Evolutionary conservation across 2,329 filamentous ascomycete genomes (phyloP).

Genomic region (Curvularia spicifera): DNA sequence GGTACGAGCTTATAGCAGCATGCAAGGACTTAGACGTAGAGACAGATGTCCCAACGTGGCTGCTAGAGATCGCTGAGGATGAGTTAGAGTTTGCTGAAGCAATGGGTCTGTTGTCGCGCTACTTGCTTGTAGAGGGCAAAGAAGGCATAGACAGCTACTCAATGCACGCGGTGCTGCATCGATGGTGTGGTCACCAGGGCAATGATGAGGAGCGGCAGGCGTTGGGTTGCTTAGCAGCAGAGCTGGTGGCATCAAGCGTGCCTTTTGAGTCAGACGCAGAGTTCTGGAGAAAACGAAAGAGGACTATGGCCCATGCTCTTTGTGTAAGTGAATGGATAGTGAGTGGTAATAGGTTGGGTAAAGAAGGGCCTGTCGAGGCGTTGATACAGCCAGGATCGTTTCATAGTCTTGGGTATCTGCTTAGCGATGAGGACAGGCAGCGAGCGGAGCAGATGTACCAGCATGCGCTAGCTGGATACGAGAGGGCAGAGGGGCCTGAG

Average conservation of each 20-base stretch:
- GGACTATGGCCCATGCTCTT: constrained; percentile 16
- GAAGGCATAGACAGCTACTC: constrained; percentile 21
- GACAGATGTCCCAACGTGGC: too few species aligned
- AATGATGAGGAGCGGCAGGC: constrained; percentile 13
- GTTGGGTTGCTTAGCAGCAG: constrained; percentile 17
- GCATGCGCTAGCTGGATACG: constrained; percentile 25
- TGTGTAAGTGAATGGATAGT: constrained; percentile 15
- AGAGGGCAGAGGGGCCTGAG: constrained; percentile 19
- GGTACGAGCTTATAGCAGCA: too few species aligned
- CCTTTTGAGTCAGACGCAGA: constrained; percentile 12
- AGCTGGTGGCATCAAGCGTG: too few species aligned
- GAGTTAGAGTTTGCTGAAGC: too few species aligned
- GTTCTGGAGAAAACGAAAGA: constrained; percentile 20
- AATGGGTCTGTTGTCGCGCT: background rate
- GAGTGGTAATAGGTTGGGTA: background rate
- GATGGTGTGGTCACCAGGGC: constrained; percentile 14
- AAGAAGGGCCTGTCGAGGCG: background rate
- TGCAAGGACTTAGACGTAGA: too few species aligned
- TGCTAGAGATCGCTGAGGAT: too few species aligned
- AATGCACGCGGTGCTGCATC: constrained; percentile 26
- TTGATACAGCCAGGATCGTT: constrained; percentile 9
- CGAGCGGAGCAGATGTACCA: constrained; percentile 18
- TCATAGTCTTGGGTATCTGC: constrained; percentile 14
- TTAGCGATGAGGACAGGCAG: constrained; percentile 9
- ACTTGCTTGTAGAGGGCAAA: too few species aligned